Percentiles rank a stretch among this genome's conserved stretches.
phyloP scores from a whole-genome alignment of 352 stramenopile species.

The Phytophthora ramorum region DNA sequence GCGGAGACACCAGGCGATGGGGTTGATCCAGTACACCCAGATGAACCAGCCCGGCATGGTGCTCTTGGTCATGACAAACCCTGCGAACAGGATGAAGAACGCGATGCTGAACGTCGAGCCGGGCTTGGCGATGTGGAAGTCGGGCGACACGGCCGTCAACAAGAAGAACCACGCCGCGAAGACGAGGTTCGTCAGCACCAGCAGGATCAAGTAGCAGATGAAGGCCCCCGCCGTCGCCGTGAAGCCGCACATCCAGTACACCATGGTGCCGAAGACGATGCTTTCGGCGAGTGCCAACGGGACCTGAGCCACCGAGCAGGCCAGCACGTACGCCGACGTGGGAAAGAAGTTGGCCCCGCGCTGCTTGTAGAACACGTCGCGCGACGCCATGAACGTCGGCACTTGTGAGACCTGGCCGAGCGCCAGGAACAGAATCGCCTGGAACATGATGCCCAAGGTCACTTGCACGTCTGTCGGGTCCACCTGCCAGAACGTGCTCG shows the following conservation, averaged over 20 bases:
- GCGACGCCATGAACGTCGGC: slow-evolving; percentile 70
- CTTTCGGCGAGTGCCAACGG: slow-evolving; percentile 65
- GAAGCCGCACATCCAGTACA: slow-evolving; percentile 87
- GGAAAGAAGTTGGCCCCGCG: slow-evolving; percentile 80
- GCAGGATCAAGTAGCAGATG: slow-evolving; percentile 49
- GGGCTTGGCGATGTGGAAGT: slow-evolving; percentile 44
- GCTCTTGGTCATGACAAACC: slow-evolving; percentile 58
- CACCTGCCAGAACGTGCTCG: slow-evolving; percentile 53
- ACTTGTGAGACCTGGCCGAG: slow-evolving; percentile 78
- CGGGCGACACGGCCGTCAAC: slow-evolving; percentile 38
- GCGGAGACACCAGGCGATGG: slow-evolving; percentile 51
- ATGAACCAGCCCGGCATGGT: slow-evolving; percentile 47
- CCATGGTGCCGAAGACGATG: slow-evolving; percentile 76
- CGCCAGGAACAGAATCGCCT: slow-evolving; percentile 77
- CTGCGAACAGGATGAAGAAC: slow-evolving; percentile 55
- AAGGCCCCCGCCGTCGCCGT: slow-evolving; percentile 33
- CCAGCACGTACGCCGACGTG: slow-evolving; percentile 61
- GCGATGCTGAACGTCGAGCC: slow-evolving; percentile 46
- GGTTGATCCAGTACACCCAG: slow-evolving; percentile 70
- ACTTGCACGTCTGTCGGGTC: slow-evolving; percentile 45
- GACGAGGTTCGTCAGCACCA: slow-evolving; percentile 51
- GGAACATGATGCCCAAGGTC: slow-evolving; percentile 79
- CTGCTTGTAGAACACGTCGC: slow-evolving; percentile 85
- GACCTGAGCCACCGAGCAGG: slow-evolving; percentile 69
- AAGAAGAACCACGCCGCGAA: slow-evolving; percentile 64